Evolutionary conservation across 345 rosid genomes (phyloP), one percentile per base, ranked within the genome.

Genomic region (Chamaenerion angustifolium): DNA sequence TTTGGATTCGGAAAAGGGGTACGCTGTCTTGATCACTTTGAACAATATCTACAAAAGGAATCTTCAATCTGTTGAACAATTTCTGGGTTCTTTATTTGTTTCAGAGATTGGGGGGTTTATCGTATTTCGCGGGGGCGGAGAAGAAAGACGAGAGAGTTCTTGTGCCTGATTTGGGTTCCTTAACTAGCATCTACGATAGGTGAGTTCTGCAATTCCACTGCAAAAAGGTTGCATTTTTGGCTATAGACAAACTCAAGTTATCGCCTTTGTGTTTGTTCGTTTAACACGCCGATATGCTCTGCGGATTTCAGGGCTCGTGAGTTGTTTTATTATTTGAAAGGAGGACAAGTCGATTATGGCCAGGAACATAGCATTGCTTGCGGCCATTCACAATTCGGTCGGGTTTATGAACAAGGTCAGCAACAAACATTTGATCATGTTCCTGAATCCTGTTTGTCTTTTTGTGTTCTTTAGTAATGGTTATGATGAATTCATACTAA

Each of bases 1-100:
- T 93, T 93, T 48, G 99, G 99, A 52, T 93, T 93, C 69, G 99
- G 99, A 14, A 79, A 93, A 75, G 99, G 97, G 80, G 97, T 93
- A 25, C 4, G 13, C 37, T 31, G 37, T 31, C 37, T 31, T 31
- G 37, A 31, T 5, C 37, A 31, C 1, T 31, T 31, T 31, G 25
- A 21, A 21, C 25, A n/a, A n/a, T n/a, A n/a, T 5, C 5, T 2
- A 2, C 2, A 23, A 23, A 23, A 5, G 37, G 37, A 31, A 31
- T 31, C 10, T 31, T 31, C 37, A 31, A 31, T 7, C 10, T 3
- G 37, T 31, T 31, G 37, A 31, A 31, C 37, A 2, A 3, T 31
- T 31, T 31, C 37, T 31, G 37, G 37, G 37, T 31, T 31, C 37
- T 31, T 31, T 5, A 31, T 48, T 6, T 10, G 42, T 59, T 58